A percentile compares a stretch with the other conserved stretches of the same genome.
Evolutionary conservation across 805 yeast genomes (phyloP).

Genomic region (Peterozyma xylosa): DNA sequence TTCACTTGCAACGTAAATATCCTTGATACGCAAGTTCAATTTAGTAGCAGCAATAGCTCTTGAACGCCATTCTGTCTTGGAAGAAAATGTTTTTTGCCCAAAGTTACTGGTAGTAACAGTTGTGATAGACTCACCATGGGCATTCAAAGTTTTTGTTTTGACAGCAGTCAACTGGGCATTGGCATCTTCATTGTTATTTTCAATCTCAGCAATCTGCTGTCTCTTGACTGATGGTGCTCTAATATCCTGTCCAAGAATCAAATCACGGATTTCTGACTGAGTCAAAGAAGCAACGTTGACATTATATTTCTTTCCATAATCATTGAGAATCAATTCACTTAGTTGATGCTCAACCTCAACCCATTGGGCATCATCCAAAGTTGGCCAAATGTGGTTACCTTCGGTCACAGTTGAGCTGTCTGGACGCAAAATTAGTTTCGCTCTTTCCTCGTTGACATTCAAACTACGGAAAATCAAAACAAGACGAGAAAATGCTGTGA

Average conservation of each 20-base stretch:
- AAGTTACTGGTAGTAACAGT: slow-evolving; percentile 88
- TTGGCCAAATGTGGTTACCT: slow-evolving; percentile 90
- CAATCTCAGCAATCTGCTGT: slow-evolving; percentile 77
- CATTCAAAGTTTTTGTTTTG: slow-evolving; percentile 78
- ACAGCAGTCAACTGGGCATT: slow-evolving; percentile 59
- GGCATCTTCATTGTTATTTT: slow-evolving; percentile 35
- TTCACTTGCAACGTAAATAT: slow-evolving; percentile 65
- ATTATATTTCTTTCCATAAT: slow-evolving; percentile 78
- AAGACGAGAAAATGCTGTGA: slow-evolving; percentile 89
- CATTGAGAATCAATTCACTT: slow-evolving; percentile 79
- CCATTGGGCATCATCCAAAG: slow-evolving; percentile 87
- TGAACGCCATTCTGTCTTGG: slow-evolving; percentile 86
- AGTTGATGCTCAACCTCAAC: slow-evolving; percentile 77
- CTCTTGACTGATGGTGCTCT: slow-evolving; percentile 83
- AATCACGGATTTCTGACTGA: slow-evolving; percentile 87
- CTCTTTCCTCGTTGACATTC: slow-evolving; percentile 67
- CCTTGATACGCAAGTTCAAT: slow-evolving; percentile 66
- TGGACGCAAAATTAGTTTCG: slow-evolving; percentile 70
- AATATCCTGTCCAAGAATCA: slow-evolving; percentile 90
- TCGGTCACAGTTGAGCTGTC: slow-evolving; percentile 63
- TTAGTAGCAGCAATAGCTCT: slow-evolving; percentile 75
- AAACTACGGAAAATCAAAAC: slow-evolving; percentile 77
- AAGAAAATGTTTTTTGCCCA: slow-evolving; percentile 77
- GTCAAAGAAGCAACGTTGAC: slow-evolving; percentile 84
- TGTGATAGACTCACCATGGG: slow-evolving; percentile 93